These are phyloP conservation scores for Xylariaceae sp. DNA, from an alignment of 2,329 filamentous ascomycete genomes.

Conservation along the genomic window DNA sequence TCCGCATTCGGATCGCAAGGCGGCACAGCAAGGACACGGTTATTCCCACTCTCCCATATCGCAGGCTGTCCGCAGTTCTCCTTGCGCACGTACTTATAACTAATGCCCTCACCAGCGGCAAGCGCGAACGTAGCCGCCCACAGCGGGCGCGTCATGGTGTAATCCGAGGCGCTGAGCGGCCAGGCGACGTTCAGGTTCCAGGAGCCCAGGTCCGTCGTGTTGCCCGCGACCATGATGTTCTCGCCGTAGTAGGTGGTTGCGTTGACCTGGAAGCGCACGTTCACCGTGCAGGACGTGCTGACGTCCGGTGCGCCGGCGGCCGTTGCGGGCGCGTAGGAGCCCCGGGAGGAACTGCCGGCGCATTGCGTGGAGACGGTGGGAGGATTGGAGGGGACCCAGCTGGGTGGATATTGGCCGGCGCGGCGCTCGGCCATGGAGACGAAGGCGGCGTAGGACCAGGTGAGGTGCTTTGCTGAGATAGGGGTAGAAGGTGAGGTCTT, in stretches of 20 bases:
- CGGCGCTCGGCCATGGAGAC: conserved; percentile 42
- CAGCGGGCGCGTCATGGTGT: conserved; percentile 39
- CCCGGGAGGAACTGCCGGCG: conserved; percentile 22
- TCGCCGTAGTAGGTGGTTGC: conserved; percentile 44
- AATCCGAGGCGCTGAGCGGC: conserved; percentile 38
- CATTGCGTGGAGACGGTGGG: conserved; percentile 29
- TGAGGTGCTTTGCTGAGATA: conserved; percentile 49
- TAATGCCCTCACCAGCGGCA: conserved; percentile 37
- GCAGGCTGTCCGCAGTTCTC: conserved; percentile 40
- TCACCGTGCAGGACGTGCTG: conserved; percentile 30
- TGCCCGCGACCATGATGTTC: conserved; percentile 42
- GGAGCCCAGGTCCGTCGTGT: conserved; percentile 37
- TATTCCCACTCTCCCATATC: conserved; percentile 39
- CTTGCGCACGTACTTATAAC: conserved; percentile 42
- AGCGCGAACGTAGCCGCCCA: conserved; percentile 41
- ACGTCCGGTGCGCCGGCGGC: conserved; percentile 35
- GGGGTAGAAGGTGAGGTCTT: conserved; percentile 35
- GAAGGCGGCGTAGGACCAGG: conserved; percentile 67
- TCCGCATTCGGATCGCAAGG: conserved; percentile 29
- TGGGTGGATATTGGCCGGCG: conserved; percentile 31
- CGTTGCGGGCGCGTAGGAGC: conserved; percentile 33
- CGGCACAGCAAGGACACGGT: conserved; percentile 39
- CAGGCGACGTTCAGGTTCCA: conserved; percentile 39
- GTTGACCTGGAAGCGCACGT: conserved; percentile 42
- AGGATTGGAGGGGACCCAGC: conserved; percentile 25